These are phyloP conservation scores for Leptodontidium sp. DNA, from an alignment of 2,329 filamentous ascomycete genomes.

Conservation along the genomic window DNA sequence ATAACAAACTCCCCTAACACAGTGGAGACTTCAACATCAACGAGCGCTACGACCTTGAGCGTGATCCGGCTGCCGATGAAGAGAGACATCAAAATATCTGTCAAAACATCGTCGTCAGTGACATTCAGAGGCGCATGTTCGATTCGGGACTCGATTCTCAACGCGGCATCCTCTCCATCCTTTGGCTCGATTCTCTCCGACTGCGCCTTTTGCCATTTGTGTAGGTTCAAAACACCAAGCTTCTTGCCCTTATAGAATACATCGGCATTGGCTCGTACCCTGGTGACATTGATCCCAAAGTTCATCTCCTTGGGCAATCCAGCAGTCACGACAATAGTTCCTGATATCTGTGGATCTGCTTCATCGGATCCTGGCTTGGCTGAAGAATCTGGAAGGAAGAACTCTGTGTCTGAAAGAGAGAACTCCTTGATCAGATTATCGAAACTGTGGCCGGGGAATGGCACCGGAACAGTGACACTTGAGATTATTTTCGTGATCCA, in stretches of 20 bases:
- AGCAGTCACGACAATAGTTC: slow-evolving; percentile 81
- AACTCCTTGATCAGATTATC: slow-evolving; percentile 89
- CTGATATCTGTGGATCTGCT: slow-evolving; percentile 80
- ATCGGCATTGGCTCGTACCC: slow-evolving; percentile 79
- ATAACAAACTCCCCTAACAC: slow-evolving; percentile 82
- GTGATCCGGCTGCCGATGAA: slow-evolving; percentile 77
- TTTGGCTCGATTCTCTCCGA: slow-evolving; percentile 73
- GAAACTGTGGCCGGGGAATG: slow-evolving; percentile 82
- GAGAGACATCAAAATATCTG: slow-evolving; percentile 80
- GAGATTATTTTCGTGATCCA: slow-evolving; percentile 86
- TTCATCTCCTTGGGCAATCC: slow-evolving; percentile 86
- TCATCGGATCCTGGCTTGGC: slow-evolving; percentile 78
- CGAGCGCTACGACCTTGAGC: slow-evolving; percentile 78
- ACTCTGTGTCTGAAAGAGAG: slow-evolving; percentile 83
- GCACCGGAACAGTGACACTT: slow-evolving; percentile 83
- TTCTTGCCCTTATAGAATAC: slow-evolving; percentile 81
- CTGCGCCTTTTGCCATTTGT: slow-evolving; percentile 84
- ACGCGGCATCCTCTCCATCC: slow-evolving; percentile 63
- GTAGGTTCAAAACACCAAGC: slow-evolving; percentile 81
- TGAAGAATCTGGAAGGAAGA: slow-evolving; percentile 81
- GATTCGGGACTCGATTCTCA: slow-evolving; percentile 80
- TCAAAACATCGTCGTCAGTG: slow-evolving; percentile 80
- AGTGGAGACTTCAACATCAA: slow-evolving; percentile 85
- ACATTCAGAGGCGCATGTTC: slow-evolving; percentile 83
- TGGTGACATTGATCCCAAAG: slow-evolving; percentile 80